These are phyloP conservation scores for Platismatia glauca DNA, from an alignment of 495 filamentous ascomycete species.

Conservation along the genomic window DNA sequence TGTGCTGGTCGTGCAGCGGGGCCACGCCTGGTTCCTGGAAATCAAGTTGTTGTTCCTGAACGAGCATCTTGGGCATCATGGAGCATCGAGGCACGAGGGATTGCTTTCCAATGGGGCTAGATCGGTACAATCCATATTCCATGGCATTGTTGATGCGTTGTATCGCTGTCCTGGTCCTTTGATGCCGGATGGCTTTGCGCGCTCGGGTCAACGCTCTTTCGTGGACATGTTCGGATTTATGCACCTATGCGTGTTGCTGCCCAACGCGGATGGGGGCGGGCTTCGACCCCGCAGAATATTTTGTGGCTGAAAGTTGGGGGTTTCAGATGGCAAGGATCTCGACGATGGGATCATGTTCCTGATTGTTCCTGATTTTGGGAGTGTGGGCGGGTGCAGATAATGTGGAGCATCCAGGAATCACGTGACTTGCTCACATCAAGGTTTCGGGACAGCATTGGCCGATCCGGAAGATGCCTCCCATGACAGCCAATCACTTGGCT, in stretches of 20 bases:
- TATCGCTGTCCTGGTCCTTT: not conserved
- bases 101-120: not conserved
- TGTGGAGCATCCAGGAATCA: not conserved
- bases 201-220: not conserved
- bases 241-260: constrained; percentile 7
- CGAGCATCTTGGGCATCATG: not conserved
- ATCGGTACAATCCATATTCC: not conserved
- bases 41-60: not conserved
- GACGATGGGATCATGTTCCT: not conserved
- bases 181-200: not conserved
- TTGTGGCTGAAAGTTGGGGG: not conserved
- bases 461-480: not conserved
- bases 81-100: not conserved
- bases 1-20: constrained; percentile 2
- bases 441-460: not conserved
- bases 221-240: constrained; percentile 3
- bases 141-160: constrained; percentile 1
- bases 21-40: not conserved
- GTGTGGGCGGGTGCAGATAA: constrained; percentile 1
- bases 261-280: constrained; percentile 3
- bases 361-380: not conserved
- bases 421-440: not conserved
- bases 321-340: constrained; percentile 5
- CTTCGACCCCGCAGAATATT: not conserved
- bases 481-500: not conserved